These are phyloP conservation scores for Zymoseptoria pseudotritici DNA, from an alignment of 2,329 filamentous ascomycete species.

Conservation along the genomic window DNA sequence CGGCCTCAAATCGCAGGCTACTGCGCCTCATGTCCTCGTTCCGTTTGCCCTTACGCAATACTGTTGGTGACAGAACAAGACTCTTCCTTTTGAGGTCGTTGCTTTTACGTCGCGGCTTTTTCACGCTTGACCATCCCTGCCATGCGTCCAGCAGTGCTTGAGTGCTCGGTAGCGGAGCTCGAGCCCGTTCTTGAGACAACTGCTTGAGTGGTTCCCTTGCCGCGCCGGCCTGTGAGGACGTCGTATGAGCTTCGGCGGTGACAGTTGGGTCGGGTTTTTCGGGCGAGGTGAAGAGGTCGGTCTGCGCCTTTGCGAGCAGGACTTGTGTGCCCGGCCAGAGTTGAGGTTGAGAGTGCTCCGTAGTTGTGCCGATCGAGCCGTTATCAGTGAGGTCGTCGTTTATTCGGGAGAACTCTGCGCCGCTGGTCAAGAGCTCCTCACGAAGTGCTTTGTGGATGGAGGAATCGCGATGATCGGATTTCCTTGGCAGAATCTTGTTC, in stretches of 20 bases:
- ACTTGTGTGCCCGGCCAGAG: slow-evolving; percentile 25
- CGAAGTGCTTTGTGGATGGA: slow-evolving; percentile 18
- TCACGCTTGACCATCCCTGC: slow-evolving; percentile 36
- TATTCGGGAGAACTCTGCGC: slow-evolving; percentile 15
- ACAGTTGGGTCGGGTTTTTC: slow-evolving; percentile 14
- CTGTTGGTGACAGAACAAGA: slow-evolving; percentile 10
- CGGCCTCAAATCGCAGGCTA: not conserved
- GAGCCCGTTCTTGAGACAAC: slow-evolving; percentile 16
- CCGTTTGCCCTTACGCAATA: not conserved
- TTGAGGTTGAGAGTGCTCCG: not conserved
- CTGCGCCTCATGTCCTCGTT: not conserved
- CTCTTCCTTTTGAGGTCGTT: slow-evolving; percentile 6
- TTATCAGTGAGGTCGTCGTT: not conserved
- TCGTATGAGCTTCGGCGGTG: slow-evolving; percentile 8
- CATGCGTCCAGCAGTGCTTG: slow-evolving; percentile 38
- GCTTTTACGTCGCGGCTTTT: slow-evolving; percentile 27
- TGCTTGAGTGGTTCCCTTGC: slow-evolving; percentile 12
- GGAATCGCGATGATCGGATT: slow-evolving; percentile 8
- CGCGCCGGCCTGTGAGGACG: slow-evolving; percentile 29
- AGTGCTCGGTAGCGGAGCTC: slow-evolving; percentile 31
- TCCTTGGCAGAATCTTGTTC: slow-evolving; percentile 11
- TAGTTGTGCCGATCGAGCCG: not conserved
- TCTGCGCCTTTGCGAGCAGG: slow-evolving; percentile 24
- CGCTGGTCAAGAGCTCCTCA: slow-evolving; percentile 19
- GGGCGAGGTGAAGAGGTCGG: slow-evolving; percentile 24